Percentiles rank a stretch among this genome's conserved stretches.
phyloP scores from a whole-genome alignment of 2,329 filamentous ascomycete species.

The Botrytis byssoidea region DNA sequence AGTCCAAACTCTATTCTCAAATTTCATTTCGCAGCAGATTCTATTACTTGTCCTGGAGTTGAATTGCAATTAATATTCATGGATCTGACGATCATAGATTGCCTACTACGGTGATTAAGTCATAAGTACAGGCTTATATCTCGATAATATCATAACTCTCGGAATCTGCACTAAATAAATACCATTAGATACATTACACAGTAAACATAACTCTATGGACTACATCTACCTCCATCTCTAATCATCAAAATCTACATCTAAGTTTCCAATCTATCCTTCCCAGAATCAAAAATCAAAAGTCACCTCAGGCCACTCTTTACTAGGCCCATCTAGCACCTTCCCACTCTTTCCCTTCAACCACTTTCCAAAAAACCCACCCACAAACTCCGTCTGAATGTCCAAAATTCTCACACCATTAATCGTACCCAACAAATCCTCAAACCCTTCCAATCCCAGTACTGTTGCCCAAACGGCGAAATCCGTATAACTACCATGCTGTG shows the following conservation, averaged over 20 bases:
- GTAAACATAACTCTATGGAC: background rate
- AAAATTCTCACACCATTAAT: conserved; percentile 31
- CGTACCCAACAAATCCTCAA: conserved; percentile 24
- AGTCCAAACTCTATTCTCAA: background rate
- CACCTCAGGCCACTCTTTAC: conserved; percentile 31
- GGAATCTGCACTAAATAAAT: background rate
- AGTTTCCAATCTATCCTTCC: background rate
- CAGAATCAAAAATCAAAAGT: conserved; percentile 13
- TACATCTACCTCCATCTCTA: too few species aligned
- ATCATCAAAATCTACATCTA: background rate
- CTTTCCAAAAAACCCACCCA: conserved; percentile 29
- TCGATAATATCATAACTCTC: background rate
- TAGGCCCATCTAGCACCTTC: conserved; percentile 23
- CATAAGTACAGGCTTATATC: too few species aligned
- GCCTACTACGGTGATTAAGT: too few species aligned
- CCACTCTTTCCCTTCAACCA: conserved; percentile 25
- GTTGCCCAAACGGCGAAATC: conserved; percentile 31
- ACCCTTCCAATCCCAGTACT: background rate
- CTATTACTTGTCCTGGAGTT: too few species aligned
- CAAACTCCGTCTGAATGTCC: conserved; percentile 30
- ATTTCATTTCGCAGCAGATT: background rate
- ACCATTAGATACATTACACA: background rate
- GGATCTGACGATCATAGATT: background rate
- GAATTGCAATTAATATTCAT: background rate
- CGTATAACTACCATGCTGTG: conserved; percentile 38